These are phyloP conservation scores for Kalmusia sp. DNA, from an alignment of 2,329 filamentous ascomycete species.

Conservation along the genomic window DNA sequence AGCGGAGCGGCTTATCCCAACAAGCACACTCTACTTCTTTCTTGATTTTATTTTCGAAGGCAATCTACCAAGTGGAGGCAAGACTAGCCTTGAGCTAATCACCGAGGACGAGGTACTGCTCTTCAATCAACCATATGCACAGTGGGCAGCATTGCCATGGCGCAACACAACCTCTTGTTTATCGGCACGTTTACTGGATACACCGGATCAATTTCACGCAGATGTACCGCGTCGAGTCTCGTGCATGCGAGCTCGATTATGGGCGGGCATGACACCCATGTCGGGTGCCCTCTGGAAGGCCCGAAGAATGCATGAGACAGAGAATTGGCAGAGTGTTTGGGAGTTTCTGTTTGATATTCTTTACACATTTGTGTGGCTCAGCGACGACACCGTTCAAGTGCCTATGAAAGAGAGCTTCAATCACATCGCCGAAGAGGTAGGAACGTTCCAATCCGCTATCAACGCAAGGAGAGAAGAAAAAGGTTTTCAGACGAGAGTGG, in stretches of 20 bases:
- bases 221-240: background rate
- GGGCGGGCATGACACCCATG: slow-evolving; percentile 13
- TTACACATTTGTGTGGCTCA: slow-evolving; percentile 1
- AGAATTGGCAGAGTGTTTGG: slow-evolving; percentile 5
- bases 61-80: background rate
- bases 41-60: slow-evolving; percentile 10
- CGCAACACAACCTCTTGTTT: background rate
- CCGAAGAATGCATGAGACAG: slow-evolving; percentile 10
- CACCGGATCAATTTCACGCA: background rate
- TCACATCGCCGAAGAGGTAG: slow-evolving; percentile 2
- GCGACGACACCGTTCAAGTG: background rate
- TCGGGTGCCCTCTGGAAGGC: slow-evolving; percentile 8
- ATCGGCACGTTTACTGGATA: background rate
- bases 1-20: slow-evolving; percentile 7
- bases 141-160: slow-evolving; percentile 3
- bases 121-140: slow-evolving; percentile 1
- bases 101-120: slow-evolving; percentile 8
- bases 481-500: background rate
- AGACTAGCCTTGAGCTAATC: background rate
- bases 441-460: slow-evolving; percentile 5
- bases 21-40: slow-evolving; percentile 6
- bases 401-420: slow-evolving; percentile 5
- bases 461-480: slow-evolving; percentile 9
- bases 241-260: slow-evolving; percentile 5
- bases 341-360: slow-evolving; percentile 5